Evolutionary conservation across 768 basidiomycete genomes (phyloP).

Genomic region (Lactifluus echinatus): DNA sequence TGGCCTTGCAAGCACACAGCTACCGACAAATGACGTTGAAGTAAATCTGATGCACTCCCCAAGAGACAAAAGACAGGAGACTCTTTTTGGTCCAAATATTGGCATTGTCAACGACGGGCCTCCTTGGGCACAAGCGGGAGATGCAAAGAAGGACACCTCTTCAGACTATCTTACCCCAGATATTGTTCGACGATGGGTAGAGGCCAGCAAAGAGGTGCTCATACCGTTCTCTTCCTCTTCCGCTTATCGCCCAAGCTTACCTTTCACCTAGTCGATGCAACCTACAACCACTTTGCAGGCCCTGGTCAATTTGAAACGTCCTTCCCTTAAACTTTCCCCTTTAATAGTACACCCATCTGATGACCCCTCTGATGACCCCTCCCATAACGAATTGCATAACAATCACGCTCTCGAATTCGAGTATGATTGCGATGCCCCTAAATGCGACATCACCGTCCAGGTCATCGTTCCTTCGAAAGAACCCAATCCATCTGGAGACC

Average conservation of each 20-base stretch:
- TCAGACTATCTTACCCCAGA: conserved; percentile 75
- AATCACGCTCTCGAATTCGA: conserved; percentile 83
- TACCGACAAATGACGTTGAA: conserved; percentile 22
- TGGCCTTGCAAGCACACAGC: conserved; percentile 18
- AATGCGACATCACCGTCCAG: conserved; percentile 71
- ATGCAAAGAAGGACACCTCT: conserved; percentile 48
- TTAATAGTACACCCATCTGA: conserved; percentile 36
- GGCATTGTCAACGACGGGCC: conserved; percentile 65
- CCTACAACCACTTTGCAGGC: conserved; percentile 92
- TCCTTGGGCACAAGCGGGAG: conserved; percentile 52
- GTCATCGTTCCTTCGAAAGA: conserved; percentile 54
- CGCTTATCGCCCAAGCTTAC: background rate
- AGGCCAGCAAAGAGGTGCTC: conserved; percentile 76
- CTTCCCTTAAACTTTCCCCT: conserved; percentile 71
- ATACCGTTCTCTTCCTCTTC: background rate
- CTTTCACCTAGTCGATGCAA: conserved; percentile 49
- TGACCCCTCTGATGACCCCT: conserved; percentile 27
- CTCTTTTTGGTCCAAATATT: conserved; percentile 87
- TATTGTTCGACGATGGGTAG: conserved; percentile 74
- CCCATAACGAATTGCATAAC: conserved; percentile 41
- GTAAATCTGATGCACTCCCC: conserved; percentile 29
- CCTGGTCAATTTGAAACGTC: conserved; percentile 88
- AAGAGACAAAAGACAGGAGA: conserved; percentile 56
- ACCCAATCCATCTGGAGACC: conserved; percentile 41
- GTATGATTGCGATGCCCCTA: conserved; percentile 86